phyloP scores from a whole-genome alignment of 1,139 yeast species.

The Dujonia santamariae region DNA sequence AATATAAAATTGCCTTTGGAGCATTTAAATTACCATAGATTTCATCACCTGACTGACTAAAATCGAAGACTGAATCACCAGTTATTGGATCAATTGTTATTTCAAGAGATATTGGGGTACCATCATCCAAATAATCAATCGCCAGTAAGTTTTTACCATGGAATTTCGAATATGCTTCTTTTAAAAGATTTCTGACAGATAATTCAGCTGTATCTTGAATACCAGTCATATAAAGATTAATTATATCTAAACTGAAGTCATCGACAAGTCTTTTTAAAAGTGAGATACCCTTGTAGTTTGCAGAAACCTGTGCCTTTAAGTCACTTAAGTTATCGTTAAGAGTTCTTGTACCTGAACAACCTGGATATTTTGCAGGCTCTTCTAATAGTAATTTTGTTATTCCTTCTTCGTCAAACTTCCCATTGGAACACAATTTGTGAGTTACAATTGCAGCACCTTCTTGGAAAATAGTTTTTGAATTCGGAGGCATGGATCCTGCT shows the following conservation, averaged over 20 bases:
- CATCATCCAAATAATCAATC: conserved; percentile 42
- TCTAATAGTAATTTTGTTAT: conserved; percentile 34
- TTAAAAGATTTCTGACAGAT: conserved; percentile 37
- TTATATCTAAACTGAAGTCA: conserved; percentile 32
- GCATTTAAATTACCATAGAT: conserved; percentile 45
- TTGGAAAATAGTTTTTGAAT: conserved; percentile 40
- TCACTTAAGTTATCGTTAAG: conserved; percentile 41
- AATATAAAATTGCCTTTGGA: conserved; percentile 66
- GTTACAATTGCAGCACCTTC: conserved; percentile 46
- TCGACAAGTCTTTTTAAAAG: conserved; percentile 29
- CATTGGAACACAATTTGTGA: conserved; percentile 35
- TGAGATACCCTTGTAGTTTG: conserved; percentile 40
- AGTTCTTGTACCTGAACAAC: conserved; percentile 45
- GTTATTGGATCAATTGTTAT: conserved; percentile 31
- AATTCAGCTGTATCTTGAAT: conserved; percentile 42
- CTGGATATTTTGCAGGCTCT: conserved; percentile 44
- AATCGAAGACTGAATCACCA: conserved; percentile 42
- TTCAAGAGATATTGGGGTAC: conserved; percentile 37
- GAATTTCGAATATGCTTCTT: conserved; percentile 33
- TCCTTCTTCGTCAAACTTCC: conserved; percentile 40
- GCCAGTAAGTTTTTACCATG: conserved; percentile 34
- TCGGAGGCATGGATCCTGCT: conserved; percentile 49
- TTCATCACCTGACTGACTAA: conserved; percentile 41
- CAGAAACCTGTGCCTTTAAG: conserved; percentile 44
- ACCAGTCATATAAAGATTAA: conserved; percentile 40